These are phyloP conservation scores for Eudorina sp. DNA, from an alignment of 139 green algal species.

Conservation along the genomic window DNA sequence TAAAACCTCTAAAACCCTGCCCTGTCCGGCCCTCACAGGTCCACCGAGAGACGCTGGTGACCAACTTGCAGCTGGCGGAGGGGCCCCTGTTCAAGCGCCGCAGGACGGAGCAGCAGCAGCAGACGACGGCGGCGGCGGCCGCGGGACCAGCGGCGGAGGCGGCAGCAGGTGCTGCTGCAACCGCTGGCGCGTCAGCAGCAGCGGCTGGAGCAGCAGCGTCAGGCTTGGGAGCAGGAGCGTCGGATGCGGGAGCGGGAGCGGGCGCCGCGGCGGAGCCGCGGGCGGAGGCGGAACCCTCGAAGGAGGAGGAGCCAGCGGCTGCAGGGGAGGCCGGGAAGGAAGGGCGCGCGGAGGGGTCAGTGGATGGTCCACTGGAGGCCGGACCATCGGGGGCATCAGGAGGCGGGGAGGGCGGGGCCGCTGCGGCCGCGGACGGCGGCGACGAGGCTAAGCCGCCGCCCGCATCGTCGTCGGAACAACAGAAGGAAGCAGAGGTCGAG, in stretches of 20 bases:
- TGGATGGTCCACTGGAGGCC: too few relatives aligned
- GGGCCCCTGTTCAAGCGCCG: not conserved
- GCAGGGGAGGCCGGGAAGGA: not conserved
- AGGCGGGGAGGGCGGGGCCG: too few relatives aligned
- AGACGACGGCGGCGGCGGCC: not conserved
- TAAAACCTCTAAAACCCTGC: too few relatives aligned
- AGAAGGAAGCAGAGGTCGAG: not conserved
- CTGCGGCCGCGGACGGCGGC: too few relatives aligned
- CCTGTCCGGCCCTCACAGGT: too few relatives aligned
- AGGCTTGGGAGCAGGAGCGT: too few relatives aligned
- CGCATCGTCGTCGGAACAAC: too few relatives aligned
- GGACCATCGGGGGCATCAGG: too few relatives aligned
- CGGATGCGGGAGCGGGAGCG: not conserved
- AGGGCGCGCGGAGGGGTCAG: not conserved
- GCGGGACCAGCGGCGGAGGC: not conserved
- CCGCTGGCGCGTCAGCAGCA: not conserved
- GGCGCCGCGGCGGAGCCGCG: not conserved
- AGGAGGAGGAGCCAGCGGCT: not conserved
- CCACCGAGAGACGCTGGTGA: not conserved
- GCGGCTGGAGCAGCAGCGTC: not conserved
- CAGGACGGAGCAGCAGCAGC: not conserved
- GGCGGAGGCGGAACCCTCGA: constrained; percentile 16
- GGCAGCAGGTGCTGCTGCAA: not conserved
- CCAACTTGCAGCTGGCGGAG: not conserved
- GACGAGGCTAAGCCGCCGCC: too few relatives aligned